Percentiles rank a stretch among this genome's conserved stretches.
These are phyloP conservation scores for Solanum clarkiae DNA, from an alignment of 257 asterid species.

Conservation along the genomic window DNA sequence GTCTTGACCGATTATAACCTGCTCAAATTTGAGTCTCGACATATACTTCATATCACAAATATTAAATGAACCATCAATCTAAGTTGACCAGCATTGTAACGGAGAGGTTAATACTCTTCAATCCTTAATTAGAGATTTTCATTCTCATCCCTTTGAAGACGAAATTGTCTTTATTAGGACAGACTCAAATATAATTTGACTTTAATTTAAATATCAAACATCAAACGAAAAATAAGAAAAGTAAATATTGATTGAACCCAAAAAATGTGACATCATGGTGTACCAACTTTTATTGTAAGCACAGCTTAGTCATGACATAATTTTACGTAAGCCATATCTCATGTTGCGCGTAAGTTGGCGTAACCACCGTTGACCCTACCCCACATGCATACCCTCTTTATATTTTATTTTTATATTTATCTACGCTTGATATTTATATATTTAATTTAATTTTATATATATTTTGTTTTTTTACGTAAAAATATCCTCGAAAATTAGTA, in stretches of 20 bases:
- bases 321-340: conserved; percentile 11
- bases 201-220: too few relatives aligned
- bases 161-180: too few relatives aligned
- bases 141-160: too few relatives aligned
- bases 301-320: background rate
- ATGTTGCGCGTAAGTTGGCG: conserved; percentile 24
- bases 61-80: too few relatives aligned
- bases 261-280: background rate
- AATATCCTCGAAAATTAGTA: background rate
- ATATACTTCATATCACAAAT: background rate
- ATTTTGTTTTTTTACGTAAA: background rate
- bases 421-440: background rate
- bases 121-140: too few relatives aligned
- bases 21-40: too few relatives aligned
- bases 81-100: too few relatives aligned
- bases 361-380: conserved; percentile 12
- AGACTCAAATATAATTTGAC: too few relatives aligned
- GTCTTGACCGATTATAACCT: too few relatives aligned
- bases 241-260: too few relatives aligned
- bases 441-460: background rate
- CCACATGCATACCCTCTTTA: background rate
- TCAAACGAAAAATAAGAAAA: too few relatives aligned
- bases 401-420: background rate
- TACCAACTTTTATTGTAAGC: background rate
- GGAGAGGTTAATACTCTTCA: too few relatives aligned